phyloP scores from a whole-genome alignment of 164 flowering plant species.

The Annona cherimola region DNA sequence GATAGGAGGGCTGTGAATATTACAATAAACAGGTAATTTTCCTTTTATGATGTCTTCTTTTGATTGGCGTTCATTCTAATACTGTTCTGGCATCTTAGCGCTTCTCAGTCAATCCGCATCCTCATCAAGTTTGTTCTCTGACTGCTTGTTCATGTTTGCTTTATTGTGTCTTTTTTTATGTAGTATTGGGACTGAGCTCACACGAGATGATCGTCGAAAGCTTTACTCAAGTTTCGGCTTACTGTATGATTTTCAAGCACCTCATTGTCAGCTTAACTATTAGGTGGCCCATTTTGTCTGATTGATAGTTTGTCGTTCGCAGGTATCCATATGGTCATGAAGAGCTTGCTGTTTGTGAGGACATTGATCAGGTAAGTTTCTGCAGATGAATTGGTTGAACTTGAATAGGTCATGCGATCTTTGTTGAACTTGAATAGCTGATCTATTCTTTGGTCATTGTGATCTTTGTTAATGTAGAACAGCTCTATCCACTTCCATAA shows the following conservation, averaged over 20 bases:
- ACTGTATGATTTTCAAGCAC: constrained; percentile 23
- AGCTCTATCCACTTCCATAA: background rate
- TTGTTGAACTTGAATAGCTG: background rate
- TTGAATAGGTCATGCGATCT: background rate
- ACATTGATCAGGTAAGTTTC: constrained; percentile 81
- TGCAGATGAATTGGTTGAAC: background rate
- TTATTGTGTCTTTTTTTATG: constrained; percentile 15
- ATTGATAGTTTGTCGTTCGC: constrained; percentile 12
- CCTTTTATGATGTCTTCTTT: background rate
- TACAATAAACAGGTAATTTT: constrained; percentile 73
- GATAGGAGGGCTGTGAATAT: constrained; percentile 97
- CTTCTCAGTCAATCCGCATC: constrained; percentile 1
- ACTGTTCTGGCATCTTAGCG: background rate
- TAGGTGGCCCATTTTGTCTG: background rate
- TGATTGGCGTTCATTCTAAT: background rate
- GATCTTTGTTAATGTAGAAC: background rate
- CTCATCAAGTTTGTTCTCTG: background rate
- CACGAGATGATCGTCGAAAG: constrained; percentile 93
- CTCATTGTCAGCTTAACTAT: background rate
- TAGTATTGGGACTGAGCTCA: constrained; percentile 97
- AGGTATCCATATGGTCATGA: constrained; percentile 98
- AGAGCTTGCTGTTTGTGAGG: constrained; percentile 97
- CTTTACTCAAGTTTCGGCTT: constrained; percentile 92
- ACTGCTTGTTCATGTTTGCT: background rate
- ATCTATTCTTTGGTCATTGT: background rate